phyloP scores from a whole-genome alignment of 345 rosid genomes.

The Noccaea caerulescens region DNA sequence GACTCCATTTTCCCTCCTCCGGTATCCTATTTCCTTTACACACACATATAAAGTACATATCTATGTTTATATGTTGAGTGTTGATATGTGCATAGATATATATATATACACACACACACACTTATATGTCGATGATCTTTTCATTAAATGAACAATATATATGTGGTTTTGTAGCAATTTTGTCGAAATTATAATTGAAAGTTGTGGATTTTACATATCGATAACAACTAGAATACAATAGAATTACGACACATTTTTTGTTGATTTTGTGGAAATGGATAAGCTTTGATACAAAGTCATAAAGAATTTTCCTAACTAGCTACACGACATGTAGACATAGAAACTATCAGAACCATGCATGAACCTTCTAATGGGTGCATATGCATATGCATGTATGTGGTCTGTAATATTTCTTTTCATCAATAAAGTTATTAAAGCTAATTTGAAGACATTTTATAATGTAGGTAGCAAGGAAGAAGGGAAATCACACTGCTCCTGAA shows the following conservation, averaged over 20 bases:
- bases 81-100: slow-evolving; percentile 4
- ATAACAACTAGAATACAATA: background rate
- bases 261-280: slow-evolving; percentile 24
- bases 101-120: background rate
- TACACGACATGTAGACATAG: slow-evolving; percentile 40
- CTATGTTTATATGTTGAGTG: background rate
- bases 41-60: background rate
- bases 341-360: slow-evolving; percentile 34
- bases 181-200: background rate
- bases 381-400: slow-evolving; percentile 1
- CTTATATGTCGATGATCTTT: background rate
- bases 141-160: background rate
- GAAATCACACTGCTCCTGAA: slow-evolving; percentile 30
- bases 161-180: background rate
- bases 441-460: slow-evolving; percentile 17
- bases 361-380: slow-evolving; percentile 27
- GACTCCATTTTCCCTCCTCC: slow-evolving; percentile 49
- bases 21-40: slow-evolving; percentile 24
- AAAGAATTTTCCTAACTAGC: slow-evolving; percentile 16
- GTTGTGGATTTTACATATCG: slow-evolving; percentile 12
- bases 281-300: slow-evolving; percentile 39
- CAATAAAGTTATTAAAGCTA: slow-evolving; percentile 2
- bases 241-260: slow-evolving; percentile 7
- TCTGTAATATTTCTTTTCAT: background rate
- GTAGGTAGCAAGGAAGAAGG: slow-evolving; percentile 36